Conservation (phyloP, 1,139 yeast species). For the Blastobotrys aristatus region DNA sequence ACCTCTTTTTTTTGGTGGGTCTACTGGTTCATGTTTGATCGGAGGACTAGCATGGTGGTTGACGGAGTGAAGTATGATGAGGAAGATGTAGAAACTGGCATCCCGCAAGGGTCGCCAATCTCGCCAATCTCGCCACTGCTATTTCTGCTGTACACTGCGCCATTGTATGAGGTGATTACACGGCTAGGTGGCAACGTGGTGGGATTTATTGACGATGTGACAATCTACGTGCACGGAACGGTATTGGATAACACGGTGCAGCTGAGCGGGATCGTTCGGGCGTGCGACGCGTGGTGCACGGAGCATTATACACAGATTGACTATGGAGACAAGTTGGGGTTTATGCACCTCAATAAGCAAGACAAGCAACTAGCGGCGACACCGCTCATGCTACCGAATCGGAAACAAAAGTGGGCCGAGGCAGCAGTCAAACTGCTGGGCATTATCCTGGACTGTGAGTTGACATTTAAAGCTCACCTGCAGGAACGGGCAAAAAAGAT, state of each 20-base stretch:
- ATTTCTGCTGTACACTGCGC: constrained; percentile 18
- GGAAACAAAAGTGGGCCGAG: too few relatives aligned
- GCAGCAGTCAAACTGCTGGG: too few relatives aligned
- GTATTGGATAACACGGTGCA: not conserved
- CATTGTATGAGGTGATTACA: too few relatives aligned
- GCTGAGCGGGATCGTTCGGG: not conserved
- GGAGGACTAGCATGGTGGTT: not conserved
- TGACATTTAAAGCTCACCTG: too few relatives aligned
- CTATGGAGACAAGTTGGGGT: constrained; percentile 4
- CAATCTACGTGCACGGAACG: constrained; percentile 6
- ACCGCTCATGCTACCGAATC: too few relatives aligned
- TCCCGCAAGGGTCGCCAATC: constrained; percentile 23
- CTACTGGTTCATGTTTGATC: not conserved
- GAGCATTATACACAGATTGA: not conserved
- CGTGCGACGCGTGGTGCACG: not conserved
- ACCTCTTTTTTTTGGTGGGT: constrained; percentile 2
- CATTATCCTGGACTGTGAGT: too few relatives aligned
- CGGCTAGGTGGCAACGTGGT: constrained; percentile 14
- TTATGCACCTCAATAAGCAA: too few relatives aligned
- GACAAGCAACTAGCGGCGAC: too few relatives aligned
- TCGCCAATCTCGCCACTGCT: constrained; percentile 20
- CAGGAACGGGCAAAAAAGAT: too few relatives aligned
- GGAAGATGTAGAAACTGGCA: constrained; percentile 13
- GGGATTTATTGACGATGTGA: constrained; percentile 20
- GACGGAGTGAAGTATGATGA: not conserved